phyloP scores from a whole-genome alignment of 139 green algal genomes.

The Coccomyxa sp. region DNA sequence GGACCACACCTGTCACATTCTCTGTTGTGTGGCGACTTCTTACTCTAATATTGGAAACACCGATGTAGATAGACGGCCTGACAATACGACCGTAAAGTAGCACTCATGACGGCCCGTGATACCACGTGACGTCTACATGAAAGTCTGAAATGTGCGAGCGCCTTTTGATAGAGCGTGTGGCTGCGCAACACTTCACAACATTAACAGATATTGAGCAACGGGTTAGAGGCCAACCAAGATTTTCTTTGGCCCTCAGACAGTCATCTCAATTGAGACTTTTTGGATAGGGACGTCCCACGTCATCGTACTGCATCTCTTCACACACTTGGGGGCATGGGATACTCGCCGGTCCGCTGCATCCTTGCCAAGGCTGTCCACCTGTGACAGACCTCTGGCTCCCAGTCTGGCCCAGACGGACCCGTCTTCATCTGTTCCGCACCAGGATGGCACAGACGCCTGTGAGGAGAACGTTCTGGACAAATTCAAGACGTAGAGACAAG shows the following conservation, averaged over 20 bases:
- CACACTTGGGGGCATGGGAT: not conserved
- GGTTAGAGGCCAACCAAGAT: not conserved
- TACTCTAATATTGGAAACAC: not conserved
- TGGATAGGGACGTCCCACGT: not conserved
- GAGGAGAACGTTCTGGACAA: not conserved
- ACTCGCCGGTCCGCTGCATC: not conserved
- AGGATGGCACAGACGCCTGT: not conserved
- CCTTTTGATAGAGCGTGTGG: conserved; percentile 1
- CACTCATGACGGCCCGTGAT: not conserved
- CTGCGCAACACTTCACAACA: not conserved
- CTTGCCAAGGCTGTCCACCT: not conserved
- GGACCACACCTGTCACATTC: not conserved
- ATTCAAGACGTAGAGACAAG: no score
- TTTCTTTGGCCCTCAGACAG: conserved; percentile 1
- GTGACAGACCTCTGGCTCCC: not conserved
- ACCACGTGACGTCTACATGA: not conserved
- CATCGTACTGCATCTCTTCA: not conserved
- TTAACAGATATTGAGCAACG: not conserved
- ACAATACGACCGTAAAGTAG: not conserved
- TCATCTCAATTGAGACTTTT: not conserved
- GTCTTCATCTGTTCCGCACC: not conserved
- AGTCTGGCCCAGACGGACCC: not conserved
- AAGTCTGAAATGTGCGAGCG: not conserved
- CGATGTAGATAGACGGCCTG: not conserved
- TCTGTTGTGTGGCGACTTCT: not conserved